These are phyloP conservation scores for Picea abies DNA, from an alignment of 83 land plant genomes.

Conservation along the genomic window DNA sequence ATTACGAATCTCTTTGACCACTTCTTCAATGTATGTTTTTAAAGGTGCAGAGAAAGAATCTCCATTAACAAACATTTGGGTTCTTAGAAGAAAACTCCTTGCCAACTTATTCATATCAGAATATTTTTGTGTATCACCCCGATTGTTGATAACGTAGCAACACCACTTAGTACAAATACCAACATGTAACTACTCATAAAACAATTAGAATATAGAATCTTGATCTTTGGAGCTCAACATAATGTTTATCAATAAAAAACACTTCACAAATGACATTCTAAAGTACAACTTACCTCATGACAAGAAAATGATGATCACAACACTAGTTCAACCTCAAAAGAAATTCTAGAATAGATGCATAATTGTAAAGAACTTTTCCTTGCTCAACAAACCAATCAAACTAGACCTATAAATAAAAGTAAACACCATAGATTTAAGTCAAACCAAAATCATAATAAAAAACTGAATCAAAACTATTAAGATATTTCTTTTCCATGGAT, in stretches of 20 bases:
- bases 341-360: constrained; percentile 92
- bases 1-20: constrained; percentile 65
- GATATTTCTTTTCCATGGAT: neutral
- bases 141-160: constrained; percentile 38
- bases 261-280: neutral
- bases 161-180: neutral
- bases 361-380: constrained; percentile 90
- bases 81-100: constrained; percentile 58
- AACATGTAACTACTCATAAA: neutral
- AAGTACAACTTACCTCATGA: constrained; percentile 65
- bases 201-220: too few relatives aligned
- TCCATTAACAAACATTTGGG: neutral
- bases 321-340: constrained; percentile 86
- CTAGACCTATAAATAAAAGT: constrained; percentile 51
- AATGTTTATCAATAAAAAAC: neutral
- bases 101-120: constrained; percentile 76
- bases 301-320: constrained; percentile 96
- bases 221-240: neutral
- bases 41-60: constrained; percentile 23
- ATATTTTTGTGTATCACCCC: constrained; percentile 68
- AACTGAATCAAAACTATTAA: neutral
- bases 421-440: neutral
- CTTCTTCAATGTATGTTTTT: constrained; percentile 71
- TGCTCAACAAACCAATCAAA: constrained; percentile 92
- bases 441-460: neutral